Conservation (phyloP, 108 stramenopile species). For the Pseudonitzschia pungens region DNA sequence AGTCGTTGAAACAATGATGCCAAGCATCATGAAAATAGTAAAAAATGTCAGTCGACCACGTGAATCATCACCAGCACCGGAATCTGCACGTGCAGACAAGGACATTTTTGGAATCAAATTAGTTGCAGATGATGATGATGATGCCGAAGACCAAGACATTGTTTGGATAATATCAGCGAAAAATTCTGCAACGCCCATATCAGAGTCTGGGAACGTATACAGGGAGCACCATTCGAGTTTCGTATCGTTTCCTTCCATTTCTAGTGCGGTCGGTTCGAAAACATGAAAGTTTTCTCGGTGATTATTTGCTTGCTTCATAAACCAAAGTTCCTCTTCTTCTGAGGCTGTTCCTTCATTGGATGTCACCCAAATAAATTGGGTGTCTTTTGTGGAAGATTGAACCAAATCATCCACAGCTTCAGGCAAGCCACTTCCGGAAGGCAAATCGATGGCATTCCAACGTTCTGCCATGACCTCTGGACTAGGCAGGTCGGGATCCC, state of each 20-base stretch:
- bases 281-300: neutral
- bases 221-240: neutral
- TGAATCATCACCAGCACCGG: neutral
- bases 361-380: conserved; percentile 5
- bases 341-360: conserved; percentile 1
- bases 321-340: conserved; percentile 6
- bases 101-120: neutral
- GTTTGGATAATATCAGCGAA: neutral
- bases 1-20: neutral
- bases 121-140: neutral
- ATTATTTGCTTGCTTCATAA: neutral
- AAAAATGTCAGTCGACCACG: neutral
- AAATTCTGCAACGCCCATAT: neutral
- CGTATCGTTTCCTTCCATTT: neutral
- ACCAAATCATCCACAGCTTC: neutral
- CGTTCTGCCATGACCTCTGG: neutral
- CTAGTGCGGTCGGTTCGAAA: neutral
- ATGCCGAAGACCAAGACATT: conserved; percentile 6
- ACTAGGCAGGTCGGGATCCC: neutral
- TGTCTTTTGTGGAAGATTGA: neutral
- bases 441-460: conserved; percentile 15
- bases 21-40: neutral
- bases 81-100: neutral
- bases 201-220: neutral
- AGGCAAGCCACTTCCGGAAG: neutral